These are phyloP conservation scores for Irpex lacteus DNA, from an alignment of 1,284 basidiomycete genomes.

Conservation along the genomic window DNA sequence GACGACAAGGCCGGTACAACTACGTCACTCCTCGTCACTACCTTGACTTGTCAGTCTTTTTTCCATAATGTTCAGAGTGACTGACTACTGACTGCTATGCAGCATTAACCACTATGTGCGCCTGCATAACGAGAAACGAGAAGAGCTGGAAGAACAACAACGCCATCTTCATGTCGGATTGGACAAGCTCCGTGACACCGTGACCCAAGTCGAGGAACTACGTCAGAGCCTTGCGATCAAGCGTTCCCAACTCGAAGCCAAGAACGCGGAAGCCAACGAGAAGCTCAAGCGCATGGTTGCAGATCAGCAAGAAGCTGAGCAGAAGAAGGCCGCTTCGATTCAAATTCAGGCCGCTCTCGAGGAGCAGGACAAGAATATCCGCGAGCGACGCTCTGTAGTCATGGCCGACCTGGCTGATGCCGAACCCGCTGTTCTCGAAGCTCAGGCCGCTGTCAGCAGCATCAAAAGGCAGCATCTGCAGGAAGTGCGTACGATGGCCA, in stretches of 20 bases:
- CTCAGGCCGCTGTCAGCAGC: slow-evolving; percentile 92
- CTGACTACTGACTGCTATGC: slow-evolving; percentile 10
- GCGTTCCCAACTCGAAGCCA: slow-evolving; percentile 88
- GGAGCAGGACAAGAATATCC: slow-evolving; percentile 88
- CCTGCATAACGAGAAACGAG: slow-evolving; percentile 97
- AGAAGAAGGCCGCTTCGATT: slow-evolving; percentile 95
- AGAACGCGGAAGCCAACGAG: slow-evolving; percentile 94
- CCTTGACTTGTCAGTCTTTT: slow-evolving; percentile 88
- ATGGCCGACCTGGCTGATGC: slow-evolving; percentile 97
- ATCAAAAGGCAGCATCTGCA: slow-evolving; percentile 97
- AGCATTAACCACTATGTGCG: slow-evolving; percentile 97
- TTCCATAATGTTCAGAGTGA: neutral
- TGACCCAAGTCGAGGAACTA: slow-evolving; percentile 94
- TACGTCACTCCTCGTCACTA: slow-evolving; percentile 99
- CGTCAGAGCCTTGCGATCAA: slow-evolving; percentile 95
- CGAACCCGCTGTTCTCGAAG: slow-evolving; percentile 95
- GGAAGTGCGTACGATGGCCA: slow-evolving; percentile 98
- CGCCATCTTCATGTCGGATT: slow-evolving; percentile 98
- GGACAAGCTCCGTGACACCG: slow-evolving; percentile 95
- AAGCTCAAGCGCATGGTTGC: slow-evolving; percentile 98
- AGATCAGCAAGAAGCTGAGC: slow-evolving; percentile 98
- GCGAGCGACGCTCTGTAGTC: slow-evolving; percentile 85
- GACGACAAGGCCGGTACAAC: slow-evolving; percentile 91
- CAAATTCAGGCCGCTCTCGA: slow-evolving; percentile 93
- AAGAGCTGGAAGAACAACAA: slow-evolving; percentile 98